Evolutionary conservation across 768 basidiomycete genomes (phyloP), one percentile per base, ranked within the genome.

Genomic region (Phlegmacium glaucopus): DNA sequence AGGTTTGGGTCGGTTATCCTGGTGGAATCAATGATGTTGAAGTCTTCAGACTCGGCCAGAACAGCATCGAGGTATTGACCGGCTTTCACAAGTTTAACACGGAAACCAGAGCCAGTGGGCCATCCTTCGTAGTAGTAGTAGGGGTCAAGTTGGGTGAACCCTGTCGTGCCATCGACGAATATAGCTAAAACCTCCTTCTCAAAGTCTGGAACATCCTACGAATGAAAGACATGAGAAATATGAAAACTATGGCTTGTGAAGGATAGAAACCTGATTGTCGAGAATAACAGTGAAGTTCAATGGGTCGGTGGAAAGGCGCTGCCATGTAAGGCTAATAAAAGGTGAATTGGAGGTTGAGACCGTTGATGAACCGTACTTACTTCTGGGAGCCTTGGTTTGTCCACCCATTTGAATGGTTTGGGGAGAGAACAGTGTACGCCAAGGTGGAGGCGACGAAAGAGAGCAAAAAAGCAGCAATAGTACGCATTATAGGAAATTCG

Each of bases 31-130:
- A 60, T 64, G 44, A 78, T 74, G 38, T 56, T 66, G 65, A 92
- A 94, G 46, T 79, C 60, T 22, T 47, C 42, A n/a, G 88, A 90
- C 66, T 94, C 89, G 32, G 90, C 88, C 44, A 80, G 74, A 54
- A 93, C 81, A 42, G 67, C 65, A 62, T 63, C 58, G 17, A 77
- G 67, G 45, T 79, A 42, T 15, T 74, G 46, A 3, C 72, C 51
- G 53, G 77, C 72, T 54, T 71, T 57, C 50, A 84, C 80, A 22
- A 94, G 64, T 70, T 93, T 90, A 65, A 94, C 74, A 48, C 78
- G 83, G 78, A 78, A 94, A 29, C 65, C 70, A 28, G 53, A 45
- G 47, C 83, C 85, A 10, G 54, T 53, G 6, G 82, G 80, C 82
- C 85, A 91, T 12, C 85, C 85, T 26, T 70, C 74, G 43, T 73